A percentile compares a stretch with the other conserved stretches of the same genome.
Conservation (phyloP, 108 stramenopile species). For the Nitzschia sp. region DNA sequence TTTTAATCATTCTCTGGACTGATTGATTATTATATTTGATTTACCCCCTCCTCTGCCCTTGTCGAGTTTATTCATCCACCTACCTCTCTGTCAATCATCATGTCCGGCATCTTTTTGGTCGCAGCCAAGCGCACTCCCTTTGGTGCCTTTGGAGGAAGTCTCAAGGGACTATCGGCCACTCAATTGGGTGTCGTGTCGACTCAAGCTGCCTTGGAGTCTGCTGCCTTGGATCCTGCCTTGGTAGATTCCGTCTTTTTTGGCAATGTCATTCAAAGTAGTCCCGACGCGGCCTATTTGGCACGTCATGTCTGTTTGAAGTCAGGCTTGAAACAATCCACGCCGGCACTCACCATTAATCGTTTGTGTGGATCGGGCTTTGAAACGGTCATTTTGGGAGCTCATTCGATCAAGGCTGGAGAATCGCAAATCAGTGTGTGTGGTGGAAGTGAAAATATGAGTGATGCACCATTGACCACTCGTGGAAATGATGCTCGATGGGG, state of each 20-base stretch:
- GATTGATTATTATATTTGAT: no score
- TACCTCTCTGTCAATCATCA: constrained; percentile 4
- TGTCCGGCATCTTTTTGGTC: constrained; percentile 89
- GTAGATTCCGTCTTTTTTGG: constrained; percentile 93
- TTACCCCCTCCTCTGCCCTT: background rate
- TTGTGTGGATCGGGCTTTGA: constrained; percentile 98
- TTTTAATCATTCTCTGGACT: no score
- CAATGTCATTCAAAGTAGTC: constrained; percentile 92
- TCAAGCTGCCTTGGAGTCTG: constrained; percentile 72
- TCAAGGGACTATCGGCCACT: constrained; percentile 81
- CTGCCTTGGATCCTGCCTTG: constrained; percentile 65
- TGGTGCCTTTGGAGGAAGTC: constrained; percentile 93
- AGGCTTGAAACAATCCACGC: constrained; percentile 73
- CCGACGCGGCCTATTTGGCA: constrained; percentile 94
- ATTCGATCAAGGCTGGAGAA: constrained; percentile 88
- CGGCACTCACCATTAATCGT: constrained; percentile 95
- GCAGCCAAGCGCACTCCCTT: constrained; percentile 99
- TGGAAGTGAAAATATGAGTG: constrained; percentile 97
- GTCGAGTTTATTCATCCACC: background rate
- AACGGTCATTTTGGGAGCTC: constrained; percentile 89
- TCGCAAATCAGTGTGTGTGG: constrained; percentile 88
- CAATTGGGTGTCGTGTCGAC: constrained; percentile 78
- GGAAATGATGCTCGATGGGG: constrained; percentile 92
- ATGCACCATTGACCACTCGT: constrained; percentile 83
- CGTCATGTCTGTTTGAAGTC: constrained; percentile 91